These are phyloP conservation scores for Camelina sativa DNA, from an alignment of 345 rosid species.

Conservation along the genomic window DNA sequence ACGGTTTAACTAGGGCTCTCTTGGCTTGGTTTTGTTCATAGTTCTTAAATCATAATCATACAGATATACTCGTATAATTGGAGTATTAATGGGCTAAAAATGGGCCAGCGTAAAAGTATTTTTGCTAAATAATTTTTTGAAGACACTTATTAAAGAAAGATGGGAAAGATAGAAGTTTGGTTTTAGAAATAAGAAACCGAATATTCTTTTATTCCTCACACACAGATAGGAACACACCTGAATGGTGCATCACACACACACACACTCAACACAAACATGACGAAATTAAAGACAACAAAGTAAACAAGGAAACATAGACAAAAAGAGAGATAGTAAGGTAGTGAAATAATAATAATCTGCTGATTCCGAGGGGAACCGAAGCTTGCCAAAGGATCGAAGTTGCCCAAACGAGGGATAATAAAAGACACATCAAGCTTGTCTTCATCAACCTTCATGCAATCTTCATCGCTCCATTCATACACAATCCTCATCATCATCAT, in stretches of 20 bases:
- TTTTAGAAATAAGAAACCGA: slow-evolving; percentile 18
- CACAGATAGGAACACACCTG: slow-evolving; percentile 25
- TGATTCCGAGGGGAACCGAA: slow-evolving; percentile 54
- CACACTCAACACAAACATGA: slow-evolving; percentile 24
- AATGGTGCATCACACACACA: slow-evolving; percentile 36
- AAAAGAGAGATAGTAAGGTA: slow-evolving; percentile 5
- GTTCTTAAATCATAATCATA: too few species aligned
- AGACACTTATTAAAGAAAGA: not conserved
- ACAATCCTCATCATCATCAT: slow-evolving; percentile 36
- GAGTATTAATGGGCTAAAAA: not conserved
- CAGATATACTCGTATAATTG: not conserved
- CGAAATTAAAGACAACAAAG: slow-evolving; percentile 24
- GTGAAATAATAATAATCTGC: slow-evolving; percentile 46
- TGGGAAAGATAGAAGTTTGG: not conserved
- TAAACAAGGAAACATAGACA: slow-evolving; percentile 11
- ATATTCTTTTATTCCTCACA: slow-evolving; percentile 41
- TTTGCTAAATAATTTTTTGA: not conserved
- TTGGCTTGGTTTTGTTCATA: not conserved
- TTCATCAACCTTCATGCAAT: slow-evolving; percentile 50
- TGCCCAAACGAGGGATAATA: slow-evolving; percentile 49
- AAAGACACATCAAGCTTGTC: slow-evolving; percentile 42
- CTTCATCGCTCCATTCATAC: slow-evolving; percentile 50
- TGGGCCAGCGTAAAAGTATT: slow-evolving; percentile 25
- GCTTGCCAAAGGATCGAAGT: slow-evolving; percentile 55
- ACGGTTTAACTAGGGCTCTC: not conserved